Evolutionary conservation across 2,329 filamentous ascomycete genomes (phyloP).

Genomic region (Tothia fuscella): DNA sequence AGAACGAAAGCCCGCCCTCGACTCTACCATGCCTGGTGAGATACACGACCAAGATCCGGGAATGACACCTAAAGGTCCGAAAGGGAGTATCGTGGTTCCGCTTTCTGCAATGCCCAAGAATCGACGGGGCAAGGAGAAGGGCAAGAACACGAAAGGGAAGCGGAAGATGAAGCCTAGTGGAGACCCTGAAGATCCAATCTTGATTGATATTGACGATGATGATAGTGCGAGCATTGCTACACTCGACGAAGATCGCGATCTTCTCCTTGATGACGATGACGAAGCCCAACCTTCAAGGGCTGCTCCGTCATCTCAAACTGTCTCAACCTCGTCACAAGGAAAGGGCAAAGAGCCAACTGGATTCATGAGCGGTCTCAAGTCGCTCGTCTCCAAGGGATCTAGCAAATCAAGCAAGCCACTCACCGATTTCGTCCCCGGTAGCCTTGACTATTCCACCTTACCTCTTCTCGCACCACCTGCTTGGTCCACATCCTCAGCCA

Average conservation of each 20-base stretch:
- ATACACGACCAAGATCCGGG: constrained; percentile 28
- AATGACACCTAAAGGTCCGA: constrained; percentile 30
- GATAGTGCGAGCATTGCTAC: constrained; percentile 27
- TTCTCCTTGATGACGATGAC: constrained; percentile 22
- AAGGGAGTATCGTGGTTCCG: constrained; percentile 37
- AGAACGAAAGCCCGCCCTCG: neutral
- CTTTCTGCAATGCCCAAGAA: constrained; percentile 37
- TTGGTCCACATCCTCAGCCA: constrained; percentile 52
- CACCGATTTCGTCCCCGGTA: constrained; percentile 56
- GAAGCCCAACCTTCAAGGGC: neutral
- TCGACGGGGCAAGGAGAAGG: constrained; percentile 21
- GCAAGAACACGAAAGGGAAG: constrained; percentile 19
- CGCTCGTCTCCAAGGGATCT: neutral
- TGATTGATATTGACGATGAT: constrained; percentile 24
- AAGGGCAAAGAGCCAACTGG: constrained; percentile 5
- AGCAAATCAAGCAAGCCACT: constrained; percentile 12
- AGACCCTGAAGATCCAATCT: constrained; percentile 24
- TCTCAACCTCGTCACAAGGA: neutral
- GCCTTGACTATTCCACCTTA: constrained; percentile 48
- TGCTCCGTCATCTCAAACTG: neutral
- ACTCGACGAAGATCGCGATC: constrained; percentile 33
- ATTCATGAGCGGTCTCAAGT: constrained; percentile 6
- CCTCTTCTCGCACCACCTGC: constrained; percentile 52
- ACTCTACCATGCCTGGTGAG: neutral
- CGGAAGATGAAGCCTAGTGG: constrained; percentile 18